Percentiles rank a stretch among this genome's conserved stretches.
Conservation (phyloP, 2,329 filamentous ascomycete species). For the Penicillium sp. region DNA sequence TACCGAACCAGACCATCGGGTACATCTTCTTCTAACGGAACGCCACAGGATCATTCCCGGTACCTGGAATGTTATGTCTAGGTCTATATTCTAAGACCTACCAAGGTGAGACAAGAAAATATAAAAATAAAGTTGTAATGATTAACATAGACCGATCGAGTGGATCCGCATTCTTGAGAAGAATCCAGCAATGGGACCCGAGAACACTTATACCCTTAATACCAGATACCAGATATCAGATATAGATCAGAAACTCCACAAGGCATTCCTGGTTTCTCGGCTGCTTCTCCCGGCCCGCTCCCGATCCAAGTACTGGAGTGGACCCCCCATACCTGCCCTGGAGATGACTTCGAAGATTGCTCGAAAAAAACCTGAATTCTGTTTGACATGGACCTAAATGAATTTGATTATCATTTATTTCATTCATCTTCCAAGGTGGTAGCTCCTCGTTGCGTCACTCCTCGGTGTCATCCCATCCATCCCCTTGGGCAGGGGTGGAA, state of each 20-base stretch:
- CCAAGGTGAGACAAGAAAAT: not conserved
- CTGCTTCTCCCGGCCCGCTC: constrained; percentile 6
- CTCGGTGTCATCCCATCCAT: not conserved
- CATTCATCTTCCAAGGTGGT: not conserved
- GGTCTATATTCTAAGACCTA: not conserved
- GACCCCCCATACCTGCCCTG: not conserved
- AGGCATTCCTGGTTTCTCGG: constrained; percentile 10
- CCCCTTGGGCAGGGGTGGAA: not conserved
- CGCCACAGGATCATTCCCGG: not conserved
- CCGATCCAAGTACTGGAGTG: not conserved
- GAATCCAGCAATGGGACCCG: constrained; percentile 9
- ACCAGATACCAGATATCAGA: not conserved
- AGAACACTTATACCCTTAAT: not conserved
- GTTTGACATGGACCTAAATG: not conserved
- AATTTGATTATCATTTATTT: not conserved
- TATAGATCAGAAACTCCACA: not conserved
- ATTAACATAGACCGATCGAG: constrained; percentile 18
- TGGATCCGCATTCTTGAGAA: constrained; percentile 18
- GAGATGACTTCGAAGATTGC: not conserved
- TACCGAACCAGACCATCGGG: not conserved
- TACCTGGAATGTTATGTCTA: constrained; percentile 3
- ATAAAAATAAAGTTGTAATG: not conserved
- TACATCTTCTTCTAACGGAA: not conserved
- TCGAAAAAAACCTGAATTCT: not conserved
- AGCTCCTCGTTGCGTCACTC: not conserved